Percentiles rank a stretch among this genome's conserved stretches.
Conservation (phyloP, 441 rosid species). For the Euphorbia celastroides region DNA sequence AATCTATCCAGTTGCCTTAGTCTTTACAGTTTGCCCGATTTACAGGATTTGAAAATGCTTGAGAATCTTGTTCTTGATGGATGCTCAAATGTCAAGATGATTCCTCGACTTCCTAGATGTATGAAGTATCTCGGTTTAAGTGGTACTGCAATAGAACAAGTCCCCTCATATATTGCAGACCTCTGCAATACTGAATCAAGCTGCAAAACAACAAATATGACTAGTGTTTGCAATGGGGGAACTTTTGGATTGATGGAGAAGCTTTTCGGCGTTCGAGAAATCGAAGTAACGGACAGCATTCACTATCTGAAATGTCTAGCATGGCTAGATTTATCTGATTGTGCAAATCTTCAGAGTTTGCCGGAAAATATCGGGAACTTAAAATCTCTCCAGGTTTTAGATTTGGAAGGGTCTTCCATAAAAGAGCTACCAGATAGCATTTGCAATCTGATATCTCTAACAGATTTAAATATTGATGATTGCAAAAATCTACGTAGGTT, state of each 20-base stretch:
- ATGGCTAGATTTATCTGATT: background rate
- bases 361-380: background rate
- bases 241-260: background rate
- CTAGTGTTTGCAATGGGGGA: background rate
- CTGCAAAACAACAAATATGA: background rate
- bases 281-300: background rate
- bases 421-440: background rate
- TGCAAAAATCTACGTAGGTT: background rate
- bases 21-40: constrained; percentile 1
- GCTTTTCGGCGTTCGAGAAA: background rate
- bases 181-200: background rate
- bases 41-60: background rate
- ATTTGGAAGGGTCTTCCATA: background rate
- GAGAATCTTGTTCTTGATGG: background rate
- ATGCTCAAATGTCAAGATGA: background rate
- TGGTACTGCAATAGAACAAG: background rate
- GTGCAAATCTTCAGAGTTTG: background rate
- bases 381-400: background rate
- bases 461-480: background rate
- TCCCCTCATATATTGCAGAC: background rate
- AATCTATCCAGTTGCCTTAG: background rate
- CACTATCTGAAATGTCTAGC: background rate
- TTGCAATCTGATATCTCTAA: background rate
- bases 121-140: background rate
- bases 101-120: background rate